These are phyloP conservation scores for Nicotiana obtusifolia DNA, from an alignment of 257 asterid genomes.

Conservation along the genomic window DNA sequence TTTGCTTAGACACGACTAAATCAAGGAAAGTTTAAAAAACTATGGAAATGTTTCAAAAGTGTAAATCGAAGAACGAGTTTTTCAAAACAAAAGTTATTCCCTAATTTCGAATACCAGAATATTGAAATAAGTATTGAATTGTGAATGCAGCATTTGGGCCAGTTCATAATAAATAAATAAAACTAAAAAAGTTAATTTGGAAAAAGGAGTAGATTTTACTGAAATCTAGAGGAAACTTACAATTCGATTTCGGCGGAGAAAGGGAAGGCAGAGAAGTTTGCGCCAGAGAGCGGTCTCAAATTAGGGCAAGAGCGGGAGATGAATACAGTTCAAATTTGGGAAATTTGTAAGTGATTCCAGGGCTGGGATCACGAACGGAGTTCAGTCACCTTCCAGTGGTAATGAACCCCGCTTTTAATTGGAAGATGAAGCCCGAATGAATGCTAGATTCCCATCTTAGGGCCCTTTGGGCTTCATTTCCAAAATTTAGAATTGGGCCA, in stretches of 20 bases:
- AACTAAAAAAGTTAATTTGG: background rate
- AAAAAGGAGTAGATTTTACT: background rate
- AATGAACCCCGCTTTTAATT: background rate
- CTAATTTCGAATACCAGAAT: background rate
- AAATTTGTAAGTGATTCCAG: too few species aligned
- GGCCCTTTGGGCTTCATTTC: background rate
- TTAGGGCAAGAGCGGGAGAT: background rate
- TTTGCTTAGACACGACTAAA: background rate
- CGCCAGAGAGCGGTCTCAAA: background rate
- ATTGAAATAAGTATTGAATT: background rate
- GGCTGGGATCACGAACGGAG: too few species aligned
- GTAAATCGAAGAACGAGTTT: background rate
- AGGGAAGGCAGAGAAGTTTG: background rate
- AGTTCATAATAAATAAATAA: background rate
- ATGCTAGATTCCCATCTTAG: background rate
- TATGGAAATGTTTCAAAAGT: background rate
- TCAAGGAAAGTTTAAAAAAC: background rate
- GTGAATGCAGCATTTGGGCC: background rate
- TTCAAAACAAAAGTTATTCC: background rate
- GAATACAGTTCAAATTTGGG: background rate
- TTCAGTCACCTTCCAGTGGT: too few species aligned
- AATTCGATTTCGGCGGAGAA: background rate
- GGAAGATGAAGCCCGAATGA: background rate
- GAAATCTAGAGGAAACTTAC: background rate
- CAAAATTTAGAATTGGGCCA: background rate